Base-by-base conservation (phyloP, 2,329 filamentous ascomycete species). In the Paecilomyces sp. region DNA sequence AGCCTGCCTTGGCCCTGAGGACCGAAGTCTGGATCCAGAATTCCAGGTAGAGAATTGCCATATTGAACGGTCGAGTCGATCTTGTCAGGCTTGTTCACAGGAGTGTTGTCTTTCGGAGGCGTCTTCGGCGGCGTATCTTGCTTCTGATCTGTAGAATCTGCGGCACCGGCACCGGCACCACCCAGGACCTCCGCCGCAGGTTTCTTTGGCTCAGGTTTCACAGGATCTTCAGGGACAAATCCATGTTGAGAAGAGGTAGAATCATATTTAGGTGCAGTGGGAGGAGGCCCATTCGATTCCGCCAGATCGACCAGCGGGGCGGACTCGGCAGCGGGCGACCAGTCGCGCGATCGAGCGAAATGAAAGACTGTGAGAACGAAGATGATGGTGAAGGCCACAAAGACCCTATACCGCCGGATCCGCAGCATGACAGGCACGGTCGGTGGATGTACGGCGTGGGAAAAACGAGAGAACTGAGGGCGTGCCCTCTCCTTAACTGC, bases 331-430 rank as follows among this genome's bases (percentile, higher is more conserved):
- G 60, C 58, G 52, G 51, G 61, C 59, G 60, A 65, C 72, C 75
- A 77, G 58, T 77, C 70, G 60, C 74, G 75, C 60, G 80, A 77
- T 55, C 74, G 73, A 34, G 75, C 71, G 63, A 85, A 83, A 64
- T 81, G 80, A 66, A 85, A 78, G 57, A 85, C 70, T 2, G 78
- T 68, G 50, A 80, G 67, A 47, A 78, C 64, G 18, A 76, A 69
- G 58, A 79, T 68, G 58, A 75, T 68, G 33, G 78, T 77, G 59
- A 81, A 77, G 41, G 78, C 64, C 57, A 81, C 63, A 58, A 79
- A 77, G 34, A 77, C 66, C 59, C 79, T 75, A 65, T 81, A 81
- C 64, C 79, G 77, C 57, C 79, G 79, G 61, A 79, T 66, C 58
- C 78, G 78, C 66, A 80, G 70, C 79, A 81, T 81, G 59, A 57